Base-by-base conservation (phyloP, 2,329 filamentous ascomycete genomes). In the Pseudogymnoascus sp. region DNA sequence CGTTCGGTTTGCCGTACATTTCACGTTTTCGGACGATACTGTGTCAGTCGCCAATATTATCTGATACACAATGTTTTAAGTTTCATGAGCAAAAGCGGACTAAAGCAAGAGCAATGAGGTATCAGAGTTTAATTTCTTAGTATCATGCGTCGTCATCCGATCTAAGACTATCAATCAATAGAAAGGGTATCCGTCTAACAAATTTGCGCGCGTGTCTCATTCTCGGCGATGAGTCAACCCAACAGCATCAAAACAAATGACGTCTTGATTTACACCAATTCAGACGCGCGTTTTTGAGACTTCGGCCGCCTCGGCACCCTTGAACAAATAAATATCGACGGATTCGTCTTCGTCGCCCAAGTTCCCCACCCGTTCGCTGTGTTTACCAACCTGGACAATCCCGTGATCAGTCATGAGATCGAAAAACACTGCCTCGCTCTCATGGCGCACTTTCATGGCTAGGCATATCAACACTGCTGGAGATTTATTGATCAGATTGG, bases 361-460 rank as follows among this genome's bases (percentile, higher is more conserved):
- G 38, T 63, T 59, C 22, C 38, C 59, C 59, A 35, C 37, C 14
- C 58, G 12, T 30, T 59, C 58, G 30, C 58, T 58, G 14, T 39
- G 35, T 22, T 41, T 60, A 11, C 60, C 64, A 22, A 62, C 53
- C 25, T 57, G 47, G 58, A 60, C 38, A 64, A 80, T 73, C 6
- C 68, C 68, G 28, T 72, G 71, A 39, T 72, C 66, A 37, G 69
- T 63, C 76, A 86, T 85, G 43, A 88, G 72, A 4, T 83, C 78
- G 69, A 88, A 89, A 72, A 90, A 89, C 2, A 83, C 73, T 6
- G 78, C 75, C 70, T 90, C 87, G 64, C 82, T 86, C 3, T 82
- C 78, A 71, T 90, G 87, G 33, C 87, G 78, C 62, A 82, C 79
- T 71, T 90, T 90, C 73, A 87, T 82, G 1, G 85, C 83, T 25